phyloP scores from a whole-genome alignment of 1,139 yeast species.

The Taphrina flavorubra region DNA sequence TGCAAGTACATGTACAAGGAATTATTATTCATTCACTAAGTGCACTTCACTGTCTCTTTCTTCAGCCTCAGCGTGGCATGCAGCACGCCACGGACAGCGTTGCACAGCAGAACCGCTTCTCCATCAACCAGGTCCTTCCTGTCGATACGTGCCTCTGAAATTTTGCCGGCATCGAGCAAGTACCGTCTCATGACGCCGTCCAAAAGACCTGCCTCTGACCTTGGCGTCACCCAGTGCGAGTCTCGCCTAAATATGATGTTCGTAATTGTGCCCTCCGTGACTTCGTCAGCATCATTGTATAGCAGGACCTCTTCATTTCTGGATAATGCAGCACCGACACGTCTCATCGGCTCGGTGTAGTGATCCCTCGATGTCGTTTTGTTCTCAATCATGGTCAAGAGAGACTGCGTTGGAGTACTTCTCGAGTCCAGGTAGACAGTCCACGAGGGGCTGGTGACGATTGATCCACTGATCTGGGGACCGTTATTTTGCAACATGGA shows the following conservation, averaged over 20 bases:
- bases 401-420: constrained; percentile 64
- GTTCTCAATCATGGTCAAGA: constrained; percentile 68
- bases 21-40: background rate
- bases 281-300: constrained; percentile 62
- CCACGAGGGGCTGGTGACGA: constrained; percentile 41
- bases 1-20: background rate
- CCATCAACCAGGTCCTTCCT: constrained; percentile 62
- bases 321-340: constrained; percentile 54
- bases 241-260: constrained; percentile 70
- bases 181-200: constrained; percentile 82
- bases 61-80: constrained; percentile 7
- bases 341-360: constrained; percentile 66
- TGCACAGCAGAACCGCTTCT: constrained; percentile 71
- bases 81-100: constrained; percentile 72
- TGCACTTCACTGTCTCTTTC: background rate
- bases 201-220: constrained; percentile 74
- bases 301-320: constrained; percentile 71
- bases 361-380: constrained; percentile 77
- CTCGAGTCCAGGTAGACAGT: constrained; percentile 64
- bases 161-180: constrained; percentile 61
- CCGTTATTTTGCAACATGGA: background rate
- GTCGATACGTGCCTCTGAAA: constrained; percentile 63
- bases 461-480: constrained; percentile 8
- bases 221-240: constrained; percentile 79
- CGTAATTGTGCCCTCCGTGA: constrained; percentile 86